Conservation (phyloP, 768 basidiomycete species). For the Mycena galericulata region DNA sequence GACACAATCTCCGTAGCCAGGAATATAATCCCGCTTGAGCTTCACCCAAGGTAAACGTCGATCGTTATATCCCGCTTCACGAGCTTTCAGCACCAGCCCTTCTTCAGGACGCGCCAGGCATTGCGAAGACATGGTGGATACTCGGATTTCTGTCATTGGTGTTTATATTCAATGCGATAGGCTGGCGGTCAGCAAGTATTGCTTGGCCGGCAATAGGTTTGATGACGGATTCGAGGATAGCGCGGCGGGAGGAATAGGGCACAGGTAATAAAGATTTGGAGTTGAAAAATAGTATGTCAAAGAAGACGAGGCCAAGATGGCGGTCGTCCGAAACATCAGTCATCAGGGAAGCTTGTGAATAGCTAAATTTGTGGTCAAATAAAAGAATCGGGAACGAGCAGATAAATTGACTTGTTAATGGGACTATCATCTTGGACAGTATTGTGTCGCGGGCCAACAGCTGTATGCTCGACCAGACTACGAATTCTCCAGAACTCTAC, state of each 20-base stretch:
- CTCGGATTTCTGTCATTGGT: constrained; percentile 31
- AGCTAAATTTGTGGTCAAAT: constrained; percentile 36
- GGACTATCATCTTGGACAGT: constrained; percentile 24
- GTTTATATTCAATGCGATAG: constrained; percentile 54
- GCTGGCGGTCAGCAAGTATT: constrained; percentile 68
- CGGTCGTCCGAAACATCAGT: constrained; percentile 52
- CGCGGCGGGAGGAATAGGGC: constrained; percentile 71
- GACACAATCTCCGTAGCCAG: constrained; percentile 82
- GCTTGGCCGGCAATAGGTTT: constrained; percentile 66
- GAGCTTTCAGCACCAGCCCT: constrained; percentile 84
- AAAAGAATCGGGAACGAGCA: constrained; percentile 2
- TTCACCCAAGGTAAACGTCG: constrained; percentile 83
- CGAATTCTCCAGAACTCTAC: constrained; percentile 85
- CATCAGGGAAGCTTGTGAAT: constrained; percentile 46
- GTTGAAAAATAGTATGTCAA: constrained; percentile 84
- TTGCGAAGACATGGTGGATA: constrained; percentile 60
- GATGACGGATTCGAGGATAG: constrained; percentile 70
- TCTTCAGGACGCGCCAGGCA: constrained; percentile 68
- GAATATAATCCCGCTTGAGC: constrained; percentile 90
- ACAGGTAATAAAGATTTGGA: constrained; percentile 62
- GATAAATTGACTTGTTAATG: constrained; percentile 6
- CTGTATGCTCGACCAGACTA: constrained; percentile 67
- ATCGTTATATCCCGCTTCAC: constrained; percentile 75
- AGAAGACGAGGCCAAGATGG: constrained; percentile 87
- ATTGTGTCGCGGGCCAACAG: constrained; percentile 56